Evolutionary conservation across 2,329 filamentous ascomycete species (phyloP).

Genomic region (Colletotrichum costaricense): DNA sequence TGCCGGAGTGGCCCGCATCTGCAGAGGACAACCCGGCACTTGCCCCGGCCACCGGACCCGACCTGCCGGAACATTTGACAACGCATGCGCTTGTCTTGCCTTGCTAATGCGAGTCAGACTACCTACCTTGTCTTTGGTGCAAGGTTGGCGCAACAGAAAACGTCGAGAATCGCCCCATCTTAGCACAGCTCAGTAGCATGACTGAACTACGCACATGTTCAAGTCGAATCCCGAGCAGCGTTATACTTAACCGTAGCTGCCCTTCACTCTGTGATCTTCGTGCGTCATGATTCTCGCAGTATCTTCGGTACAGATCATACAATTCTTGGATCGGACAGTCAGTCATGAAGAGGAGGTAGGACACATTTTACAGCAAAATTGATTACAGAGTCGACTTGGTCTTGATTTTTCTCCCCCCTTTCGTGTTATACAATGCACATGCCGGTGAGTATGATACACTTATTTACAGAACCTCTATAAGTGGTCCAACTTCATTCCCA

Average conservation of each 20-base stretch:
- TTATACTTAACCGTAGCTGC: neutral
- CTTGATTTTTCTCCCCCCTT: conserved; percentile 8
- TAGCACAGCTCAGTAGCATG: neutral
- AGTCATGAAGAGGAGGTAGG: neutral
- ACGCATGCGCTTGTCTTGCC: conserved; percentile 12
- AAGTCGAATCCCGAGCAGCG: no score
- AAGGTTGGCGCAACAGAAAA: neutral
- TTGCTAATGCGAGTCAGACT: conserved; percentile 3
- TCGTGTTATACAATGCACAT: conserved; percentile 33
- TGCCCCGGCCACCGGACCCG: conserved; percentile 1
- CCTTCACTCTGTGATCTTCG: neutral
- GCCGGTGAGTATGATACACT: conserved; percentile 33
- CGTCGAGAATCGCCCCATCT: neutral
- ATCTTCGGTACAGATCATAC: neutral
- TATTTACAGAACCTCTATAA: conserved; percentile 30
- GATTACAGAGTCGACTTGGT: conserved; percentile 14
- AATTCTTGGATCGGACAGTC: neutral
- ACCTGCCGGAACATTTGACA: neutral
- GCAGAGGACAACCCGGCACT: neutral
- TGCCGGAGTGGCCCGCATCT: neutral
- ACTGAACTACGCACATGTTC: neutral
- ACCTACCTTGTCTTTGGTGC: neutral
- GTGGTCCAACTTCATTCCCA: neutral
- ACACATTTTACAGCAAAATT: neutral
- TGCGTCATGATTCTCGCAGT: neutral